Base-by-base conservation (phyloP, 2,329 filamentous ascomycete species). In the Chaetomium strumarium region DNA sequence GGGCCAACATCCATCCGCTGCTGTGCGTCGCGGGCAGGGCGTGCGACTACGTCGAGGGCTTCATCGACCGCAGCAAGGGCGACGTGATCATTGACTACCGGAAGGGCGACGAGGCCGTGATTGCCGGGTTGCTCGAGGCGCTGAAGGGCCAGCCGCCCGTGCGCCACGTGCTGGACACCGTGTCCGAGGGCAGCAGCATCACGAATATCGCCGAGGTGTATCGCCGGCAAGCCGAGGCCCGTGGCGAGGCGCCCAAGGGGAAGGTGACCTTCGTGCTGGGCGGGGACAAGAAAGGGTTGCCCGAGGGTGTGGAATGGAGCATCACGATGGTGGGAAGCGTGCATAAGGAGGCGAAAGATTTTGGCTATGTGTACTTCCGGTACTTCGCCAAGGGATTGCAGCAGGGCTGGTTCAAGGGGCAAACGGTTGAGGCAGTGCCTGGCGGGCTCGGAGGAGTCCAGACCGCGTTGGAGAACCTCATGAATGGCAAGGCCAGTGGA, bases 401-500 rank as follows among this genome's bases (percentile, higher is more conserved):
- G 31, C 70, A 80, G 55, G 77, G 76, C 5, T 52, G 72, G 68
- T 75, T 81, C 47, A 69, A 64, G 55, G 60, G 65, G 7, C 78
- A 81, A 63, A 75, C 75, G 39, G 65, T 70, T 41, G 76, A 81
- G 64, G 69, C 83, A 12, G 64, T 81, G 1, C 67, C 72, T 0
- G 78, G 79, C n/a, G 50, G 50, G 9, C 16, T 52, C 40, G 45
- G 33, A 7, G 50, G 50, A 1, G 17, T 52, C 17, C 34, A 55
- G 60, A 67, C 62, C 33, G 82, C 70, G 0, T 62, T 86, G 65
- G 64, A 66, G 58, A 76, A 80, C 56, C 64, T 87, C 62, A 79
- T 75, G 63, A 73, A 72, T 29, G 83, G 83, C 0, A 81, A 79
- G 65, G 81, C 78, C 19, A 83, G 78, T 60, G 83, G 75, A 1